These are phyloP conservation scores for Bertia moriformis DNA, from an alignment of 2,329 filamentous ascomycete genomes.

Conservation along the genomic window DNA sequence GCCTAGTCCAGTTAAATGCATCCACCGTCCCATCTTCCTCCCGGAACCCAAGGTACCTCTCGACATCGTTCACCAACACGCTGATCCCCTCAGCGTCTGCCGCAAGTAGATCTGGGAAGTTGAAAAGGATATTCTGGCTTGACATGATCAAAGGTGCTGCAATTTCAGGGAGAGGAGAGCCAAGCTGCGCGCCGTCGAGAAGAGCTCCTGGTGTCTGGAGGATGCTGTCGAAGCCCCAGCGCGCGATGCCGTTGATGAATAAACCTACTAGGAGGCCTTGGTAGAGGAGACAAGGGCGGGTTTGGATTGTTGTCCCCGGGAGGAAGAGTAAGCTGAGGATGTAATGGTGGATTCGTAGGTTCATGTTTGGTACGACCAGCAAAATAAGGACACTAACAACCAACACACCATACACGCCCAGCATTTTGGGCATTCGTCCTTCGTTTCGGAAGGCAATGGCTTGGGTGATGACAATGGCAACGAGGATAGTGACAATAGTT, in stretches of 20 bases:
- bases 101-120: not conserved
- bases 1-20: slow-evolving; percentile 9
- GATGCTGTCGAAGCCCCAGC: slow-evolving; percentile 55
- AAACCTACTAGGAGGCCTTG: slow-evolving; percentile 51
- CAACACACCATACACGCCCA: slow-evolving; percentile 49
- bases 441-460: slow-evolving; percentile 49
- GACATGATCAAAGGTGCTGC: not conserved
- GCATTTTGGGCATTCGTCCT: slow-evolving; percentile 43
- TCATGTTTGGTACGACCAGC: slow-evolving; percentile 44
- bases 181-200: not conserved
- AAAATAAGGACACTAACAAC: slow-evolving; percentile 38
- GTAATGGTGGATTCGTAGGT: slow-evolving; percentile 55
- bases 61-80: slow-evolving; percentile 14
- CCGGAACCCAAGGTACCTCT: slow-evolving; percentile 10
- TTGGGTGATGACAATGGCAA: slow-evolving; percentile 43
- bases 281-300: slow-evolving; percentile 43
- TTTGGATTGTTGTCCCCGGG: slow-evolving; percentile 50
- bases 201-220: slow-evolving; percentile 45
- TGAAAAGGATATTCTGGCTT: not conserved
- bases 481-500: slow-evolving; percentile 38
- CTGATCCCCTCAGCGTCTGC: slow-evolving; percentile 11
- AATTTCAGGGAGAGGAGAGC: not conserved
- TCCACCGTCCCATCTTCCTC: slow-evolving; percentile 5
- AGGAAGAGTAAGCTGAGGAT: slow-evolving; percentile 50
- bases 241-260: slow-evolving; percentile 52